Evolutionary conservation across 371 early-diverging fungal genomes (phyloP).

Genomic region (Apophysomyces variabilis): DNA sequence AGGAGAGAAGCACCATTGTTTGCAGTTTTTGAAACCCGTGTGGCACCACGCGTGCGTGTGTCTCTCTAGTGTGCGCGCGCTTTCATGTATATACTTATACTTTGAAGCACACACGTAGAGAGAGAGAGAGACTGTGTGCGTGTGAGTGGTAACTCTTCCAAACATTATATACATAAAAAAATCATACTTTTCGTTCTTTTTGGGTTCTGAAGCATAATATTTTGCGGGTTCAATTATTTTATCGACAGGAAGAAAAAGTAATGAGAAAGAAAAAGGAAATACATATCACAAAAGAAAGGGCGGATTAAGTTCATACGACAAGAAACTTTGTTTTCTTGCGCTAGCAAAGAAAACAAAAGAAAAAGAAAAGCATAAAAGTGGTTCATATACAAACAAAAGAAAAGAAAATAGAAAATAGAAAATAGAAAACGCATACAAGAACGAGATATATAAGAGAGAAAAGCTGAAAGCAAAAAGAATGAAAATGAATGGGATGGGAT

Average conservation of each 20-base stretch:
- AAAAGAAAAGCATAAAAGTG: neutral
- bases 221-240: no score
- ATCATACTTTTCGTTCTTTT: neutral
- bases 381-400: conserved; percentile 3
- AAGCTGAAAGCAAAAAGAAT: neutral
- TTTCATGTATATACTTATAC: no score
- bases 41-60: no score
- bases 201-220: neutral
- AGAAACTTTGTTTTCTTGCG: neutral
- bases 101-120: no score
- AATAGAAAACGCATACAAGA: conserved; percentile 11
- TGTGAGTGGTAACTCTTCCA: no score
- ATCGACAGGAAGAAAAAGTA: neutral
- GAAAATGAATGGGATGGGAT: neutral
- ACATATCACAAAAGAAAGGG: neutral
- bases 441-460: neutral
- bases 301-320: conserved; percentile 6
- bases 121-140: no score
- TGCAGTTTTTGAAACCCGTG: no score
- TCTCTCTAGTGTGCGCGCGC: no score
- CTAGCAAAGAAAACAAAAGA: neutral
- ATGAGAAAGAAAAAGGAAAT: no score
- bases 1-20: no score
- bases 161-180: neutral
- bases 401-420: neutral